Evolutionary conservation across 805 yeast species (phyloP).

Genomic region (Wickerhamomyces bovis): DNA sequence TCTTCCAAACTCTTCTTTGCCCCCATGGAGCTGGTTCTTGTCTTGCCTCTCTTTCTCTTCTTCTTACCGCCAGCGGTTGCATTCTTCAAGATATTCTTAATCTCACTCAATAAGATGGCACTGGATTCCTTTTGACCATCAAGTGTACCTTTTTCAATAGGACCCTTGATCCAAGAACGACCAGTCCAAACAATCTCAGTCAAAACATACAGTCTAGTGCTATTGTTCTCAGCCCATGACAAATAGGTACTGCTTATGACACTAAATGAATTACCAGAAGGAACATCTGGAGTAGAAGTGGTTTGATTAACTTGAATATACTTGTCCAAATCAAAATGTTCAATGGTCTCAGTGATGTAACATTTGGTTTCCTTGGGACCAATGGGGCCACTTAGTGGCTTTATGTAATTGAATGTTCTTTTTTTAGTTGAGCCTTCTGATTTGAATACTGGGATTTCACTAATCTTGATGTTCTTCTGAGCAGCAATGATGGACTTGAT

Average conservation of each 20-base stretch:
- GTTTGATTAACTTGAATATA: slow-evolving; percentile 55
- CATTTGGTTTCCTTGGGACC: slow-evolving; percentile 93
- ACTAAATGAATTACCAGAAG: slow-evolving; percentile 70
- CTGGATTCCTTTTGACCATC: slow-evolving; percentile 67
- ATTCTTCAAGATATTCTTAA: slow-evolving; percentile 25
- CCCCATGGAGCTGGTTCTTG: background rate
- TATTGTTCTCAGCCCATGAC: slow-evolving; percentile 57
- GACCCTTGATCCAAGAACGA: slow-evolving; percentile 69
- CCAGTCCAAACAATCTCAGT: slow-evolving; percentile 68
- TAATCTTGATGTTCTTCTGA: slow-evolving; percentile 58
- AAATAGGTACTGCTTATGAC: slow-evolving; percentile 54
- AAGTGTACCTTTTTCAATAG: slow-evolving; percentile 69
- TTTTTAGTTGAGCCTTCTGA: slow-evolving; percentile 24
- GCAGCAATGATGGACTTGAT: slow-evolving; percentile 40
- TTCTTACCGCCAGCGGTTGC: slow-evolving; percentile 10
- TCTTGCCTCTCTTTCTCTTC: slow-evolving; percentile 14
- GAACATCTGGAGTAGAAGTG: slow-evolving; percentile 87
- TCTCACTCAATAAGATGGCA: slow-evolving; percentile 36
- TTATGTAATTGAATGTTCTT: slow-evolving; percentile 60
- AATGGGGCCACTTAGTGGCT: slow-evolving; percentile 71
- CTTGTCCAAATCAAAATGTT: slow-evolving; percentile 47
- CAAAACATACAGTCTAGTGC: slow-evolving; percentile 46
- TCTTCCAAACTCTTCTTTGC: background rate
- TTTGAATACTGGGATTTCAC: slow-evolving; percentile 37
- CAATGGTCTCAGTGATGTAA: slow-evolving; percentile 51